phyloP scores from a whole-genome alignment of 1,139 yeast genomes.

The Candida anutae region DNA sequence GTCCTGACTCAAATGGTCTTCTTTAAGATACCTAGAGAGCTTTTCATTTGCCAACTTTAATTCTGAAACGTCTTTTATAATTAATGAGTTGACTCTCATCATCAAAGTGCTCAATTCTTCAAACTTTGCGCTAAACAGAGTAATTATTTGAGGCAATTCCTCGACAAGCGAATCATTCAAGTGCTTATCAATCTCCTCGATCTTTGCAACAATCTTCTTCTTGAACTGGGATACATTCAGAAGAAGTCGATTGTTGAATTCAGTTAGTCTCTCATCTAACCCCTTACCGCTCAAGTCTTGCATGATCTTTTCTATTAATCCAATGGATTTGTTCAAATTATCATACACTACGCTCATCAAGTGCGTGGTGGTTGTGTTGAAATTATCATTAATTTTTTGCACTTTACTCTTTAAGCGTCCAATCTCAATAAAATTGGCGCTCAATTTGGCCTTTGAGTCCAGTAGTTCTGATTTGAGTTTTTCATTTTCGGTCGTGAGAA shows the following conservation, averaged over 20 bases:
- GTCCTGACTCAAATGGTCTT: constrained; percentile 4
- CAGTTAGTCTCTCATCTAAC: constrained; percentile 4
- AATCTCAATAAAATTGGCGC: constrained; percentile 5
- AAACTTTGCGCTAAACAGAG: constrained; percentile 6
- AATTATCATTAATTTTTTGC: constrained; percentile 7
- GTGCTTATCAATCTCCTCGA: constrained; percentile 6
- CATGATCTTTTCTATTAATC: constrained; percentile 5
- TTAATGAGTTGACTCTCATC: constrained; percentile 4
- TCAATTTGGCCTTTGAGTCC: constrained; percentile 2
- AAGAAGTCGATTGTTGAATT: constrained; percentile 4
- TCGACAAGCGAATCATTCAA: constrained; percentile 6
- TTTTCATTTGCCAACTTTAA: constrained; percentile 5
- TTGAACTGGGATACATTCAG: constrained; percentile 5
- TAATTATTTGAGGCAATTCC: constrained; percentile 7
- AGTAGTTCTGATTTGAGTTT: constrained; percentile 1
- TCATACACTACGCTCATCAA: constrained; percentile 9
- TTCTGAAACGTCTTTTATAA: constrained; percentile 2
- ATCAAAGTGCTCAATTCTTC: constrained; percentile 5
- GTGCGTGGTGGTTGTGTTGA: constrained; percentile 8
- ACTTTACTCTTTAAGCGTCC: constrained; percentile 6
- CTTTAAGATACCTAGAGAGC: constrained; percentile 5
- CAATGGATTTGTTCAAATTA: constrained; percentile 8
- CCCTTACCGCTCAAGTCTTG: constrained; percentile 4
- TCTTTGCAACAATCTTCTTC: constrained; percentile 3
- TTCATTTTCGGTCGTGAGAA: constrained; percentile 1